These are phyloP conservation scores for Selaginella tamariscina DNA, from an alignment of 75 land plant genomes.

Conservation along the genomic window DNA sequence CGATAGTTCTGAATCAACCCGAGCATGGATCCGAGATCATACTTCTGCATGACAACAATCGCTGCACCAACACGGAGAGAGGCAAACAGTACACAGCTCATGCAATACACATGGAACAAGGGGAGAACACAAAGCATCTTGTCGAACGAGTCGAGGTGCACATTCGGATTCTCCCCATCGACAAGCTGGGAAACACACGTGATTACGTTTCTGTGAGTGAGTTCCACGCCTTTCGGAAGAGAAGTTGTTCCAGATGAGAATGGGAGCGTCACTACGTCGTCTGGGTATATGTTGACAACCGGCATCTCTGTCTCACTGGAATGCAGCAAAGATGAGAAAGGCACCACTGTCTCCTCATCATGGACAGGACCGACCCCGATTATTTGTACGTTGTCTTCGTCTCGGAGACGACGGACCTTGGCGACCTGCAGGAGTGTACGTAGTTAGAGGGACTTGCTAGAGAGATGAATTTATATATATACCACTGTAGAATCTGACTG, in stretches of 20 bases:
- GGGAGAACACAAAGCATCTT: background rate
- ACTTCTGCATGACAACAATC: constrained; percentile 1
- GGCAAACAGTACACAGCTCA: background rate
- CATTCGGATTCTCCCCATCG: background rate
- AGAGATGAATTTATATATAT: background rate
- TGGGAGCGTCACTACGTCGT: background rate
- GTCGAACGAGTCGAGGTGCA: background rate
- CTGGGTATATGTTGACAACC: background rate
- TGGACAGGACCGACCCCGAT: too few species aligned
- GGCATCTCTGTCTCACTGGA: background rate
- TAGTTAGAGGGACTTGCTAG: background rate
- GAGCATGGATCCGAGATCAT: background rate
- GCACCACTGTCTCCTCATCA: too few species aligned
- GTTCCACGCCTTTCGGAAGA: background rate
- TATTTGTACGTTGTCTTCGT: too few species aligned
- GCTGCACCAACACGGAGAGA: background rate
- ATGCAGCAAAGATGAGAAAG: background rate
- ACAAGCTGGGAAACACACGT: background rate
- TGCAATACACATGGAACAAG: background rate
- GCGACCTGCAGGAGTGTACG: background rate
- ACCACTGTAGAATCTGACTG: background rate
- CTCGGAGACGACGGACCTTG: too few species aligned
- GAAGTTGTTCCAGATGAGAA: background rate
- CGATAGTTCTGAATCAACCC: background rate
- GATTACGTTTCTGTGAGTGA: background rate